A percentile compares a stretch with the other conserved stretches of the same genome.
Evolutionary conservation across 495 filamentous ascomycete genomes (phyloP).

Genomic region (Bacidia gigantensis): DNA sequence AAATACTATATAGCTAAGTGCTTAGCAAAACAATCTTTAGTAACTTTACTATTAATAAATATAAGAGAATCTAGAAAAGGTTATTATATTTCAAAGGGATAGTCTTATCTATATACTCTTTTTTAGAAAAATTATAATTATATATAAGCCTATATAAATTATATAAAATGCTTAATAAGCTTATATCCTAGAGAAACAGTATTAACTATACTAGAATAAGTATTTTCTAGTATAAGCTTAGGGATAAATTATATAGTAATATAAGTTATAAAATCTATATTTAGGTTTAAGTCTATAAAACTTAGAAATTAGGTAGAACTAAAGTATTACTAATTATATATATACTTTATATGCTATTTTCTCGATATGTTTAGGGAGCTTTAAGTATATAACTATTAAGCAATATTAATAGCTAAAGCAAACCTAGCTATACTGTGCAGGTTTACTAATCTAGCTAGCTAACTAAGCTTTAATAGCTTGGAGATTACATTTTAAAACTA

Average conservation of each 20-base stretch:
- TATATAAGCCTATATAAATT: not conserved
- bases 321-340: conserved; percentile 4
- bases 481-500: conserved; percentile 8
- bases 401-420: conserved; percentile 2
- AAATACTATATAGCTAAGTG: not conserved
- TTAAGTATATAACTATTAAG: conserved; percentile 1
- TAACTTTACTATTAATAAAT: not conserved
- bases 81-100: not conserved
- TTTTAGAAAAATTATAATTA: not conserved
- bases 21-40: not conserved
- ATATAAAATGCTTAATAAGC: not conserved
- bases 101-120: not conserved
- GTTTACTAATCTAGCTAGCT: conserved; percentile 10
- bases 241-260: not conserved
- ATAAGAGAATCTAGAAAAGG: not conserved
- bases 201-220: not conserved
- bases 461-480: conserved; percentile 7
- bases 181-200: not conserved
- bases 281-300: conserved; percentile 1
- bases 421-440: not conserved
- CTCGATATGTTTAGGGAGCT: conserved; percentile 5
- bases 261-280: not conserved
- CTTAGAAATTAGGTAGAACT: conserved; percentile 4
- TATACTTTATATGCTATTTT: conserved; percentile 10
- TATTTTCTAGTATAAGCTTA: not conserved